These are phyloP conservation scores for Gonium pectorale DNA, from an alignment of 139 green algal species.

Conservation along the genomic window DNA sequence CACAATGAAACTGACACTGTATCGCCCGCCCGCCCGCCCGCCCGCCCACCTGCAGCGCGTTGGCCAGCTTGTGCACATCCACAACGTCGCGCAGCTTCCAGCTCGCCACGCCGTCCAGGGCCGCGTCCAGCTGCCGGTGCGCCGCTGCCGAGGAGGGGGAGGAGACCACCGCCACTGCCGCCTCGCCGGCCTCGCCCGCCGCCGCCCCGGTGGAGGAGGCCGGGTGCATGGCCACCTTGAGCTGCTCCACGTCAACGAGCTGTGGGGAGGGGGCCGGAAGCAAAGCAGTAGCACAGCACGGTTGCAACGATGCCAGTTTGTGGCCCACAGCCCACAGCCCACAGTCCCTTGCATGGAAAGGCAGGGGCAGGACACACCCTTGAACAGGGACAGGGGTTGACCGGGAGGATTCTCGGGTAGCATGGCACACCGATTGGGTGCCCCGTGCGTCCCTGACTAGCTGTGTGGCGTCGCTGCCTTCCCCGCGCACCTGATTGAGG, in stretches of 20 bases:
- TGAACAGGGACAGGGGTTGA: too few relatives aligned
- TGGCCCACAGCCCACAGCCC: too few relatives aligned
- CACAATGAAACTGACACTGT: too few relatives aligned
- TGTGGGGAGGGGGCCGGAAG: background rate
- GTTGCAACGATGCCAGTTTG: too few relatives aligned
- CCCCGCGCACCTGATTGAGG: slow-evolving; percentile 10
- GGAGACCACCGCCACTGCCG: background rate
- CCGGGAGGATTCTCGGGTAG: too few relatives aligned
- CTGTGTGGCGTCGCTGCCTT: too few relatives aligned
- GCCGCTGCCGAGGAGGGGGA: background rate
- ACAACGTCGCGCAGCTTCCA: slow-evolving; percentile 25
- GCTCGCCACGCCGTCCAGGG: slow-evolving; percentile 1
- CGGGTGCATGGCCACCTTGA: slow-evolving; percentile 26
- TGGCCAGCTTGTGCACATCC: slow-evolving; percentile 3
- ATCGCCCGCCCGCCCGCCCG: background rate
- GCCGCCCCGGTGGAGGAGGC: background rate
- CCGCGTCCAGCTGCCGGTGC: background rate
- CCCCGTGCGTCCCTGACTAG: too few relatives aligned
- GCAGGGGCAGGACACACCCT: too few relatives aligned
- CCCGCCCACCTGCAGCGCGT: slow-evolving; percentile 26
- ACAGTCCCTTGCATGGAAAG: too few relatives aligned
- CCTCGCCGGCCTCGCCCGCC: background rate
- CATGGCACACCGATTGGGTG: too few relatives aligned
- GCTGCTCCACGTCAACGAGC: slow-evolving; percentile 20
- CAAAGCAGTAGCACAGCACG: background rate